Conservation (phyloP, 2,329 filamentous ascomycete species). For the Myrmaecium sp. region DNA sequence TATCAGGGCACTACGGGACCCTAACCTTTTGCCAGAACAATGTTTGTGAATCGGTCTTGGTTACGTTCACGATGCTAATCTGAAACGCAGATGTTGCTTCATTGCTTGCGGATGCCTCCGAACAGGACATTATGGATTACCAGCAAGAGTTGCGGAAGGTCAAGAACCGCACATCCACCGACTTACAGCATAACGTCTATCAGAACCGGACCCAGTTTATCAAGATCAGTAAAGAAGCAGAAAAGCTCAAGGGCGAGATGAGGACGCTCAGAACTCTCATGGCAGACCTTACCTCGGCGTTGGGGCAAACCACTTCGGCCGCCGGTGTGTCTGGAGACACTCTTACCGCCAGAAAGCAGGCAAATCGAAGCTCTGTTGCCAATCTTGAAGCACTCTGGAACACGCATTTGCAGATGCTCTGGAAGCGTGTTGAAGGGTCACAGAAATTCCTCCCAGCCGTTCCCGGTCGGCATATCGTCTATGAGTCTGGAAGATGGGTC, state of each 20-base stretch:
- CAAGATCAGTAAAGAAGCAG: constrained; percentile 97
- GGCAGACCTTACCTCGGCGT: constrained; percentile 56
- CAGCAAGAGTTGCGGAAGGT: constrained; percentile 59
- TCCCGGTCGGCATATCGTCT: constrained; percentile 79
- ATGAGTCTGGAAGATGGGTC: constrained; percentile 87
- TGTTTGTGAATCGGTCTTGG: constrained; percentile 32
- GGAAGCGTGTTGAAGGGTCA: constrained; percentile 94
- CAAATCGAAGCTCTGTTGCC: constrained; percentile 80
- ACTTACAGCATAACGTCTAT: constrained; percentile 88
- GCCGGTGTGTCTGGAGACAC: constrained; percentile 14
- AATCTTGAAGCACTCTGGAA: constrained; percentile 54
- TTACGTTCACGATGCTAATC: constrained; percentile 4
- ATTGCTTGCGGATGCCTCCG: constrained; percentile 67
- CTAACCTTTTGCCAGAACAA: constrained; percentile 61
- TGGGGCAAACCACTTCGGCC: constrained; percentile 29
- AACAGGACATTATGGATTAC: constrained; percentile 71
- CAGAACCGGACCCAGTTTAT: constrained; percentile 97
- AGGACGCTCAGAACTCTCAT: constrained; percentile 75
- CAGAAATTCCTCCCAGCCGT: constrained; percentile 91
- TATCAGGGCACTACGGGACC: constrained; percentile 60
- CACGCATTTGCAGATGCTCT: constrained; percentile 58
- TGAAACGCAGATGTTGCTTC: constrained; percentile 38
- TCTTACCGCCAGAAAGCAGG: constrained; percentile 33
- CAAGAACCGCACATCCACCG: constrained; percentile 60
- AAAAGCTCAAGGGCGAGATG: constrained; percentile 96